Evolutionary conservation across 495 filamentous ascomycete species (phyloP).

Genomic region (Lasiosphaeria hispida): DNA sequence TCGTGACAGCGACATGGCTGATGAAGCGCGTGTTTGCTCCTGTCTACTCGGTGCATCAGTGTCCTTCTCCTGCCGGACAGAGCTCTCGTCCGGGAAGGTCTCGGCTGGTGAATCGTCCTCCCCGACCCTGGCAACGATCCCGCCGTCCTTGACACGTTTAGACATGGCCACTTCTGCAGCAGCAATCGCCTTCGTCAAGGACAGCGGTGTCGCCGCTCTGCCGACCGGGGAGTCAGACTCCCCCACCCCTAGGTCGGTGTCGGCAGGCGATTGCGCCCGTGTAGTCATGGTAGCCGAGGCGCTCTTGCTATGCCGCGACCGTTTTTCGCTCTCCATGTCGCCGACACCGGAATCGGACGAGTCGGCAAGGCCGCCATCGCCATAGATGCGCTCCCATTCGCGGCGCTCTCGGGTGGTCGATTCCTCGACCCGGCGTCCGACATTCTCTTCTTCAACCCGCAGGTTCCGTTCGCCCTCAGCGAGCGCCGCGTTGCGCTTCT

Average conservation of each 20-base stretch:
- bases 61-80: constrained; percentile 23
- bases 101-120: constrained; percentile 34
- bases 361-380: constrained; percentile 41
- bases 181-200: constrained; percentile 26
- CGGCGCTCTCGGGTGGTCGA: constrained; percentile 62
- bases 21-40: constrained; percentile 26
- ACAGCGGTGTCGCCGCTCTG: constrained; percentile 15
- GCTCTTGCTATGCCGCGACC: constrained; percentile 36
- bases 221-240: constrained; percentile 24
- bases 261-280: constrained; percentile 17
- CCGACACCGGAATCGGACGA: constrained; percentile 53
- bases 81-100: too few species aligned
- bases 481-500: constrained; percentile 55
- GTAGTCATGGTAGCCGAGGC: constrained; percentile 25
- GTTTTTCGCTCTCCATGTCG: constrained; percentile 52
- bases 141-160: constrained; percentile 29
- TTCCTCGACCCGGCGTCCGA: constrained; percentile 66
- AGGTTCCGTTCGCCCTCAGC: constrained; percentile 56
- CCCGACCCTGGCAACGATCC: constrained; percentile 40
- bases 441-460: constrained; percentile 68
- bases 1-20: background rate
- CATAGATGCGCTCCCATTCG: constrained; percentile 81
- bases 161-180: constrained; percentile 31
- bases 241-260: constrained; percentile 34
- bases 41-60: constrained; percentile 6